Evolutionary conservation across 495 filamentous ascomycete species (phyloP).

Genomic region (Xanthoparmelia taractica): DNA sequence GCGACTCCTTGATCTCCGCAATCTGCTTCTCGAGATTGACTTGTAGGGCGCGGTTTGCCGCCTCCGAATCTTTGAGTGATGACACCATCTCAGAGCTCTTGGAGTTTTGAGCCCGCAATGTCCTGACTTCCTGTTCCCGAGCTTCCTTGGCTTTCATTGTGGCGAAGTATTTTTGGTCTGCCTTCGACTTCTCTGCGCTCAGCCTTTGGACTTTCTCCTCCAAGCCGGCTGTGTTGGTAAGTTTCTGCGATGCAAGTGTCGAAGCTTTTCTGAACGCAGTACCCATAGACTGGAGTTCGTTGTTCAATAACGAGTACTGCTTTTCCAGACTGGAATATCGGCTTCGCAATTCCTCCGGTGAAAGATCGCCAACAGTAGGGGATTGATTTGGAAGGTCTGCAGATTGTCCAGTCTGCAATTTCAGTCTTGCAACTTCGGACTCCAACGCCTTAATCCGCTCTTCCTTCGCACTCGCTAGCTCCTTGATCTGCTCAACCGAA

Average conservation of each 20-base stretch:
- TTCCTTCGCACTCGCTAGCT: constrained; percentile 66
- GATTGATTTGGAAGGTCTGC: constrained; percentile 37
- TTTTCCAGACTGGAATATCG: constrained; percentile 67
- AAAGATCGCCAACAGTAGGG: constrained; percentile 44
- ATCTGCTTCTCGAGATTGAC: constrained; percentile 84
- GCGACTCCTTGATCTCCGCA: constrained; percentile 67
- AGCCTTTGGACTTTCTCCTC: constrained; percentile 74
- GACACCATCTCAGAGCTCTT: constrained; percentile 91
- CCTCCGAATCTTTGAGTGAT: constrained; percentile 83
- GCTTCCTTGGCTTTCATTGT: constrained; percentile 90
- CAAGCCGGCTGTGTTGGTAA: constrained; percentile 60
- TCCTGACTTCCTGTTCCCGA: constrained; percentile 65
- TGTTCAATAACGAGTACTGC: constrained; percentile 74
- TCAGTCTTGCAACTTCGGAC: constrained; percentile 67
- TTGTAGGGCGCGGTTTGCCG: constrained; percentile 50
- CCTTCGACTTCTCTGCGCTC: constrained; percentile 84
- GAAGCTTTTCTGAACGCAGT: constrained; percentile 80
- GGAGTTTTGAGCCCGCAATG: constrained; percentile 68
- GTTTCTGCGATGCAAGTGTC: constrained; percentile 74
- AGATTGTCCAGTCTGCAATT: constrained; percentile 37
- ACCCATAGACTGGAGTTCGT: constrained; percentile 79
- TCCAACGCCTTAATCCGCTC: constrained; percentile 72
- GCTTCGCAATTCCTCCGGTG: constrained; percentile 59
- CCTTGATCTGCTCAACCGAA: constrained; percentile 61
- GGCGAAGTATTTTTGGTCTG: constrained; percentile 94